Base-by-base conservation (phyloP, 2,329 filamentous ascomycete genomes). In the Cyclaneusma minus region DNA sequence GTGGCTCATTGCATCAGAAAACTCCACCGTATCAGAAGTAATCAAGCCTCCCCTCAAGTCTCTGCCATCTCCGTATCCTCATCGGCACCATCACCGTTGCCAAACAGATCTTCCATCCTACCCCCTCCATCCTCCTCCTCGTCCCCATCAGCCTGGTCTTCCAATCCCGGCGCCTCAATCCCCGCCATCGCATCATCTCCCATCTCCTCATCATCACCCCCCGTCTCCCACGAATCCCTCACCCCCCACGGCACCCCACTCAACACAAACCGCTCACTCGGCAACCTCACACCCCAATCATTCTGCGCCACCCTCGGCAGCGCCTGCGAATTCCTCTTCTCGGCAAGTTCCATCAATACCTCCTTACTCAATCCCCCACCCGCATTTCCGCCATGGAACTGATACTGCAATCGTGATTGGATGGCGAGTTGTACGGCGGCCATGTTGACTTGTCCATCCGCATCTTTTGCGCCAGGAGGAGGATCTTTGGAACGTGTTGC, bases 361-460 rank as follows among this genome's bases (percentile, higher is more conserved):
- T 87, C 80, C 45, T 85, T 85, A 48, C 60, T 67, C 26, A 68
- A 55, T 6, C 65, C 66, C 17, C 62, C 52, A 11, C 58, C 58
- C 2, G 45, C 47, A 30, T 35, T 39, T 43, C 62, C 58, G 34
- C 65, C 52, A 34, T 64, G 56, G 51, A 83, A 84, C 45, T 80
- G 73, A 45, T 73, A 77, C 16, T 70, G 64, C 22, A 80, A 58
- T 4, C 78, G 60, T 24, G 65, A 68, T 4, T 68, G 64, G 30
- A 85, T 79, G 13, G 79, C 77, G n/a, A 82, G 65, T 35, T 75
- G 65, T 17, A 85, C 58, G 21, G 76, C 75, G 40, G 70, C 70
- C 16, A 75, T 60, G 24, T 58, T 66, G 24, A 85, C 65, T 16
- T 48, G 44, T 8, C 44, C 45, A 35, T 50, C 45, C 10, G 40